These are phyloP conservation scores for Ensete ventricosum DNA, from an alignment of 176 grass and related monocot species.

Conservation along the genomic window DNA sequence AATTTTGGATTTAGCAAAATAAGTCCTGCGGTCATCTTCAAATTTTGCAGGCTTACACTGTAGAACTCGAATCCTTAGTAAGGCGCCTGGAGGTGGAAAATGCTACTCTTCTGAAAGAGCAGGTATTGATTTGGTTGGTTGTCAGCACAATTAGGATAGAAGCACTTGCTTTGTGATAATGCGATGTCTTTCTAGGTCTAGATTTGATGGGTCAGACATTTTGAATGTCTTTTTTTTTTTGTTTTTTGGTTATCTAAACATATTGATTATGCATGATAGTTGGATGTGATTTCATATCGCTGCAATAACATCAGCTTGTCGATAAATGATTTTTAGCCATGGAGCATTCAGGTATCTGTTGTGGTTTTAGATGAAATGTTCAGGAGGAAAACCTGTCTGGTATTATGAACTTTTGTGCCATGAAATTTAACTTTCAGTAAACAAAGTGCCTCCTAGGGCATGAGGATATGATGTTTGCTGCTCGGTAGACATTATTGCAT, in stretches of 20 bases:
- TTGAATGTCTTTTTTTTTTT: no score
- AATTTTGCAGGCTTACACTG: constrained; percentile 64
- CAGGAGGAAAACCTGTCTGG: not conserved
- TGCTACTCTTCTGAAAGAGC: constrained; percentile 42
- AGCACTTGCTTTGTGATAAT: not conserved
- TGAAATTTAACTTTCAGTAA: not conserved
- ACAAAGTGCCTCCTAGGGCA: not conserved
- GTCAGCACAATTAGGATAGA: not conserved
- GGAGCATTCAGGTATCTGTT: not conserved
- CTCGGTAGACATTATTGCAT: not conserved
- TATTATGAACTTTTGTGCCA: not conserved
- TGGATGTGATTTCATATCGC: not conserved
- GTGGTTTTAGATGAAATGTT: not conserved
- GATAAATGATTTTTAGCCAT: not conserved
- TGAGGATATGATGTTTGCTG: not conserved
- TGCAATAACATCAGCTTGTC: not conserved
- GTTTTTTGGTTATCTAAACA: no score
- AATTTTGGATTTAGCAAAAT: not conserved
- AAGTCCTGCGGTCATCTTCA: constrained; percentile 1
- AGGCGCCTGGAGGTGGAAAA: constrained; percentile 69
- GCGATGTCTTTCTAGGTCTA: not conserved
- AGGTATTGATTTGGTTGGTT: constrained; percentile 40
- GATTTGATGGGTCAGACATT: no score
- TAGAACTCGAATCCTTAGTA: constrained; percentile 75
- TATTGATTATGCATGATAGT: not conserved